Conservation (phyloP, 192 early-diverging fungal genomes). For the Coemansia biformis region DNA sequence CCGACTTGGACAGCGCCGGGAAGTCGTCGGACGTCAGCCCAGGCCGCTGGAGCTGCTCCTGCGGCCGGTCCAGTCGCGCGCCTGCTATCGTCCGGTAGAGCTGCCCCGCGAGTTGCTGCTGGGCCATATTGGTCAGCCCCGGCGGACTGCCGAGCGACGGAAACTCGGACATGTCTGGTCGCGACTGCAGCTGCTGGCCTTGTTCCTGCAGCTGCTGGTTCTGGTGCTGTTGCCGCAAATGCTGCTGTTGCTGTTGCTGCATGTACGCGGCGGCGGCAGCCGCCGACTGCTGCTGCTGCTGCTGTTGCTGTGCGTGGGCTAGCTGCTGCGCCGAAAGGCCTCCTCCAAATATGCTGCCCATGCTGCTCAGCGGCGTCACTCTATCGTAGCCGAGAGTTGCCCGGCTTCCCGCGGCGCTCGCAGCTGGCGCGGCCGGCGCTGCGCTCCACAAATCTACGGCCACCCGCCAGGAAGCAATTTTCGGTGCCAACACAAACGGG, state of each 20-base stretch:
- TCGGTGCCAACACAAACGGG: no score
- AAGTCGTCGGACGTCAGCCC: slow-evolving; percentile 38
- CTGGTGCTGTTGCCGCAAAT: slow-evolving; percentile 27
- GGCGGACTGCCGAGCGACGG: slow-evolving; percentile 44
- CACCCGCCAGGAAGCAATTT: no score
- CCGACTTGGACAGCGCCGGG: slow-evolving; percentile 25
- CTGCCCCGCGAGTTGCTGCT: slow-evolving; percentile 26
- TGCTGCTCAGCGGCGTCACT: slow-evolving; percentile 7
- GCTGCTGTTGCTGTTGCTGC: slow-evolving; percentile 2
- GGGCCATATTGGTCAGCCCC: slow-evolving; percentile 16
- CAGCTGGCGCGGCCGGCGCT: slow-evolving; percentile 17
- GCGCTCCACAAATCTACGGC: slow-evolving; percentile 36
- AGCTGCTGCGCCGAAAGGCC: slow-evolving; percentile 34
- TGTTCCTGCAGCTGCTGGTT: slow-evolving; percentile 16
- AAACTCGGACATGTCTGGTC: slow-evolving; percentile 47
- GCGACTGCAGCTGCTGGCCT: slow-evolving; percentile 15
- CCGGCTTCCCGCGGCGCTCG: slow-evolving; percentile 13
- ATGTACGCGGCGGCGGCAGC: no score
- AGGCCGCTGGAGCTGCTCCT: slow-evolving; percentile 15
- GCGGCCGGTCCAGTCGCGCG: slow-evolving; percentile 13
- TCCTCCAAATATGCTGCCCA: slow-evolving; percentile 19
- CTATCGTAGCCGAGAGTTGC: slow-evolving; percentile 41
- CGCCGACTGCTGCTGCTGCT: no score
- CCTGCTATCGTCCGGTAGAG: slow-evolving; percentile 37
- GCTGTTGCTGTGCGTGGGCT: slow-evolving; percentile 23